Evolutionary conservation across 2,329 filamentous ascomycete species (phyloP).

Genomic region (Fusarium metavorans): DNA sequence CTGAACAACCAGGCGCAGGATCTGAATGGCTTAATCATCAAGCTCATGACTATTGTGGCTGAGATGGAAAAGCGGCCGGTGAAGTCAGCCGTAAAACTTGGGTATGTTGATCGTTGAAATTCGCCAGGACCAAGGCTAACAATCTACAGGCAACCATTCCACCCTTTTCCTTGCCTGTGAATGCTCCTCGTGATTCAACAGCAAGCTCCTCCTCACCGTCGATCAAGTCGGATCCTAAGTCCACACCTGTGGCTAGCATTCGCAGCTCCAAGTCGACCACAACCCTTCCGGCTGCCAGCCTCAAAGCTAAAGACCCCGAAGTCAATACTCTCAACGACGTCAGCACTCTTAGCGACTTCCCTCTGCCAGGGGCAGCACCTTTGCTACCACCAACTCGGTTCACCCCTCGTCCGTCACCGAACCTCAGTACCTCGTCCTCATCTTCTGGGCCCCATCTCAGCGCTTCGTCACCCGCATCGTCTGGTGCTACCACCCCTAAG

Average conservation of each 20-base stretch:
- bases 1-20: conserved; percentile 79
- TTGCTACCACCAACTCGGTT: conserved; percentile 41
- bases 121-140: conserved; percentile 19
- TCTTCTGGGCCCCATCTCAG: conserved; percentile 23
- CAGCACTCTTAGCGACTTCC: conserved; percentile 43
- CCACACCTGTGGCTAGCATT: conserved; percentile 34
- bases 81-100: conserved; percentile 83
- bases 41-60: conserved; percentile 80
- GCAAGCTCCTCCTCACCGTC: conserved; percentile 18
- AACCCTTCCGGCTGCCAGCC: conserved; percentile 17
- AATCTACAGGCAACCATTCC: conserved; percentile 39
- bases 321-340: conserved; percentile 44
- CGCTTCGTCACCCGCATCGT: conserved; percentile 10
- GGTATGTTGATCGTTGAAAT: conserved; percentile 61
- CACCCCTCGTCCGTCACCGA: conserved; percentile 1
- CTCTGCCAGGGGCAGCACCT: conserved; percentile 42
- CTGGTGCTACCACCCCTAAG: conserved; percentile 21
- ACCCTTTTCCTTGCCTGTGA: conserved; percentile 39
- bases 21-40: conserved; percentile 76
- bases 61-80: conserved; percentile 89
- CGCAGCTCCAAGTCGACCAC: conserved; percentile 29
- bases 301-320: conserved; percentile 25
- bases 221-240: conserved; percentile 18
- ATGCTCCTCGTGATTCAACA: conserved; percentile 22
- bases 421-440: conserved; percentile 24